Evolutionary conservation across 1,139 yeast species (phyloP), one percentile per base, ranked within the genome.

Genomic region (Pichia sp.): DNA sequence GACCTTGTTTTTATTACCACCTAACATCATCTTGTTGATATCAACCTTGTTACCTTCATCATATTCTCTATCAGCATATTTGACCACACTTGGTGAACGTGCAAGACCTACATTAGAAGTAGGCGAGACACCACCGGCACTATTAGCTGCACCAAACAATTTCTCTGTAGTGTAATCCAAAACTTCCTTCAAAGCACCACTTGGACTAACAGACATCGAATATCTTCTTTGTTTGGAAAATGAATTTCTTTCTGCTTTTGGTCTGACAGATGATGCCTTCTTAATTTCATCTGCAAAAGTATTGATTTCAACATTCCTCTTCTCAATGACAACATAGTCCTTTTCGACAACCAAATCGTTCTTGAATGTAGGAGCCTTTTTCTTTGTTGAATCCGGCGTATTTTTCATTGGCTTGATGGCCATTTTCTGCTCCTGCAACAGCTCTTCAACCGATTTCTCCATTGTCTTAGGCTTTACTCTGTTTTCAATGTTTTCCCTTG

Each of bases 261-360:
- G 20, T 4, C 40, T 42, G 12, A 22, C 10, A 24, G 7, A 21
- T 7, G 47, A 36, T 3, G 85, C 83, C 53, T 76, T 76, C 2
- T 87, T 93, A 47, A 91, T 71, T 62, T 90, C 96, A 66, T 93
- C 98, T 10, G 98, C 98, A 48, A 93, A 72, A 1, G 96, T 94
- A 68, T 93, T 93, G 11, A 93, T 96, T 65, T 93, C 98, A 4
- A 93, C 97, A 0, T 94, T 89, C 45, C 95, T 77, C 65, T 90
- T 91, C 64, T 93, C 98, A 22, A 93, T 93, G 34, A 93, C 96
- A 39, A 93, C 98, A 59, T 93, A 93, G 59, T 90, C 97, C 54
- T 80, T 81, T 57, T 86, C 95, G 47, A 50, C 53, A 30, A 50
- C 17, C 1, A 50, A 18, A 24, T 46, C 48, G 18, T 40, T 34